A percentile compares a stretch with the other conserved stretches of the same genome.
Conservation (phyloP, 305 asterid genomes). For the Fraxinus angustifolia region DNA sequence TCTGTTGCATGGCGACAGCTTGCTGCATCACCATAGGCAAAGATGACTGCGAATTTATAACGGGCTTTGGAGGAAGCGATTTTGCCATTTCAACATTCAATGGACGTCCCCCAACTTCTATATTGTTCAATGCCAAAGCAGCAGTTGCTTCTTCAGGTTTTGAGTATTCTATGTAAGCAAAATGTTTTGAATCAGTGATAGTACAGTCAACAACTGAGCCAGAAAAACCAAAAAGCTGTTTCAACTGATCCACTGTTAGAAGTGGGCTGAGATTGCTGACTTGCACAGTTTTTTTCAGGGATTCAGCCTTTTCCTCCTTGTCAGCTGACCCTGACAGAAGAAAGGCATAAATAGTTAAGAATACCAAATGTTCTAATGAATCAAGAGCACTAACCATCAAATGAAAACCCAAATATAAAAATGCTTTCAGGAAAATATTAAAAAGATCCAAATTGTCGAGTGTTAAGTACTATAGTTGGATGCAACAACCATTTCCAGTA, state of each 20-base stretch:
- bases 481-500: neutral
- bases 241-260: conserved; percentile 87
- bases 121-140: conserved; percentile 83
- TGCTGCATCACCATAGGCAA: conserved; percentile 89
- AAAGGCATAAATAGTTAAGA: conserved; percentile 14
- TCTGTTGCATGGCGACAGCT: conserved; percentile 97
- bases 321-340: conserved; percentile 48
- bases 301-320: conserved; percentile 45
- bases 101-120: conserved; percentile 96
- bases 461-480: neutral
- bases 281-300: conserved; percentile 74
- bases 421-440: neutral
- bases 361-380: conserved; percentile 8
- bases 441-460: neutral
- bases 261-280: conserved; percentile 95
- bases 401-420: neutral
- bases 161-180: conserved; percentile 84
- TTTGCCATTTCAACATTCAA: conserved; percentile 97
- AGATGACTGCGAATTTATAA: conserved; percentile 48
- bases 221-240: conserved; percentile 78
- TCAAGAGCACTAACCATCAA: neutral
- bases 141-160: conserved; percentile 88
- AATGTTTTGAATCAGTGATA: conserved; percentile 89
- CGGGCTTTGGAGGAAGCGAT: conserved; percentile 82
- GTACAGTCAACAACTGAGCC: conserved; percentile 83